phyloP scores from a whole-genome alignment of 192 early-diverging fungal species.

The Geranomyces variabilis region DNA sequence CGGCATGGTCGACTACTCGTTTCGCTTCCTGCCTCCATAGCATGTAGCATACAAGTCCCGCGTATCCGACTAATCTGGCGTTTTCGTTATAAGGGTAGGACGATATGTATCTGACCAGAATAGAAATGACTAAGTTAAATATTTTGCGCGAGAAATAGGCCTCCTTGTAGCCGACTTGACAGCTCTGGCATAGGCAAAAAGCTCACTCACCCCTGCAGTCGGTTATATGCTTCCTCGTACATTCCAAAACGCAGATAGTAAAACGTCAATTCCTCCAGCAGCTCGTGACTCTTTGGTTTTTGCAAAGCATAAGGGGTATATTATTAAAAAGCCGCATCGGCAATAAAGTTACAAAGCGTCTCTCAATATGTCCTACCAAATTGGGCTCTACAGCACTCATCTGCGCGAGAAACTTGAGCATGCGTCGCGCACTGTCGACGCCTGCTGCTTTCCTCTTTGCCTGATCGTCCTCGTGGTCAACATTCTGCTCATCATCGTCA shows the following conservation, averaged over 20 bases:
- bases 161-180: too few species aligned
- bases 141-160: neutral
- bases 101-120: slow-evolving; percentile 20
- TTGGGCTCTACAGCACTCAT: slow-evolving; percentile 22
- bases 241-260: slow-evolving; percentile 34
- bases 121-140: too few species aligned
- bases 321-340: neutral
- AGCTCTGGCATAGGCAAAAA: too few species aligned
- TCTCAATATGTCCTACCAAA: neutral
- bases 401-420: slow-evolving; percentile 26
- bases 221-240: slow-evolving; percentile 25
- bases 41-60: slow-evolving; percentile 27
- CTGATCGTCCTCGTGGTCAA: neutral
- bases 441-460: neutral
- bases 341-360: neutral
- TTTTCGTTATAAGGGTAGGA: slow-evolving; percentile 34
- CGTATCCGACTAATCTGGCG: slow-evolving; percentile 29
- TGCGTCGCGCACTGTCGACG: neutral
- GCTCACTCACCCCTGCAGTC: slow-evolving; percentile 23
- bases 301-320: neutral
- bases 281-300: slow-evolving; percentile 5
- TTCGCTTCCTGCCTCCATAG: slow-evolving; percentile 22
- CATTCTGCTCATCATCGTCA: neutral
- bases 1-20: slow-evolving; percentile 7
- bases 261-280: slow-evolving; percentile 24